Evolutionary conservation across 805 yeast species (phyloP), one percentile per base, ranked within the genome.

Genomic region (Metschnikowia proteae): DNA sequence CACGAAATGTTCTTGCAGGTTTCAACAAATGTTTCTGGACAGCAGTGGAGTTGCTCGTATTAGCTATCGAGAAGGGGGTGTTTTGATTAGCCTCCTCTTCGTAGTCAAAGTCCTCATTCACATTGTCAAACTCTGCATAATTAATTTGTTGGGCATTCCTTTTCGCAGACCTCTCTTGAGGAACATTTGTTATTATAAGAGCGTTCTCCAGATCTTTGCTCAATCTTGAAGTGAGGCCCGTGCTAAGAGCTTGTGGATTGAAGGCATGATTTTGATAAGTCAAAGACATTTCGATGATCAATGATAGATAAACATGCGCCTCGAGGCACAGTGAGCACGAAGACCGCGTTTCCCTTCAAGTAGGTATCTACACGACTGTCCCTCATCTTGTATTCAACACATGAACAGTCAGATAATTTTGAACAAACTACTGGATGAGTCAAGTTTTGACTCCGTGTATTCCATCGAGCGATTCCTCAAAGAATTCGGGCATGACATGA

Each of bases 81-180:
- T 34, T 50, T 33, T 47, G 47, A 29, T 51, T 38, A 33, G 55
- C 47, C 17, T 54, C 57, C 32, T 65, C 72, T 41, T 70, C 74
- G 47, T 57, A 60, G 28, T 68, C 73, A 40, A 56, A 57, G 48
- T 67, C 81, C 48, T 78, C 77, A 54, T 83, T 83, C 43, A 79
- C 81, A 53, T 69, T 68, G 45, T 88, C 96, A 50, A 81, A 76
- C 62, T 89, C 97, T 0, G 96, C 94, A 61, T 90, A 90, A 62
- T 86, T 88, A 45, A 88, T 81, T 43, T 82, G 84, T 34, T 78
- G 78, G 8, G 88, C 83, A 37, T 75, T 69, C 57, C 96, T 74
- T 63, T 88, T 89, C 31, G 89, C 83, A 29, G 84, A 78, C 55
- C 97, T 78, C 3, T 90, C 81, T 2, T 88, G 87, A 25, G 86